Base-by-base conservation (phyloP, 805 yeast genomes). In the Candida piceae region DNA sequence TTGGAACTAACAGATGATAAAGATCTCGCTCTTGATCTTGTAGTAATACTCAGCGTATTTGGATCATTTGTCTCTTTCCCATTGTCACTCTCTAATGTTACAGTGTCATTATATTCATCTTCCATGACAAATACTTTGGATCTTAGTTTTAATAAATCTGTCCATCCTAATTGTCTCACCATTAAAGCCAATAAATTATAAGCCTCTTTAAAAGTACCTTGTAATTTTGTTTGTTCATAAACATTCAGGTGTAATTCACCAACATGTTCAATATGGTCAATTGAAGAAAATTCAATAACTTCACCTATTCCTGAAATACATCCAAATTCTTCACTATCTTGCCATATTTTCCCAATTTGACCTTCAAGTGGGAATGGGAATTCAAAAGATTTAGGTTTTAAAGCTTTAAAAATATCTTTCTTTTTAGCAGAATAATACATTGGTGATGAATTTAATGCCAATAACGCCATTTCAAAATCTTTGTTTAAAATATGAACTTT, bases 91-190 rank as follows among this genome's bases (percentile, higher is more conserved):
- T 24, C 12, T 12, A 24, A 24, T 9, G 26, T 9, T 5, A 45
- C 38, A n/a, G 45, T 37, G 30, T 50, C 50, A 33, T 57, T 45
- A 48, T 78, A 77, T 52, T 84, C 90, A 28, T 73, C 77, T 50
- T 79, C 85, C 88, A 90, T 90, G 8, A 86, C 76, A 60, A 90
- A 90, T 1, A 84, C 78, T 15, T 69, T 63, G 1, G 88, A 76
- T 40, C 96, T 75, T 26, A 80, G 52, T 39, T 67, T 65, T 46
- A 89, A 67, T 24, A 87, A 58, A 24, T 71, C 74, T 48, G 85
- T 86, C 98, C 98, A 90, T 4, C 96, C 96, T 28, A 80, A 65
- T 17, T 69, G 62, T 15, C 80, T 71, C 3, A 80, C 76, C 45
- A 93, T 72, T 7, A 76, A 66, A 4, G 94, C 78, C 39, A 90